These are phyloP conservation scores for Phialophora tarda DNA, from an alignment of 2,329 filamentous ascomycete genomes.

Conservation along the genomic window DNA sequence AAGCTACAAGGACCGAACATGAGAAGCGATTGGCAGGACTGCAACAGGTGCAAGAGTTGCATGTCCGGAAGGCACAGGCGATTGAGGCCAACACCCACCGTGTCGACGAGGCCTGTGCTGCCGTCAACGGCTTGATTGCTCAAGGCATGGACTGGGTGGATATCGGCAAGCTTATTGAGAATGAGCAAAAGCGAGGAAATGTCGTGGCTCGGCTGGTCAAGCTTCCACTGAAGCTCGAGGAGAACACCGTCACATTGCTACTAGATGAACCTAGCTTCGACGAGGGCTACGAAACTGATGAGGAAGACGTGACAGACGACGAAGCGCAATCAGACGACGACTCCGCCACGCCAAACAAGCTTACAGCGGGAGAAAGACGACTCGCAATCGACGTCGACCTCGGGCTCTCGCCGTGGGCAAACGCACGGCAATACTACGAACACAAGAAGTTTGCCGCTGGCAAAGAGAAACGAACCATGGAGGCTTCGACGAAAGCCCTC, in stretches of 20 bases:
- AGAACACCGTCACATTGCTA: constrained; percentile 82
- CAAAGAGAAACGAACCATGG: constrained; percentile 85
- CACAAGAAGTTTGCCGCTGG: constrained; percentile 81
- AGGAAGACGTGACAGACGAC: constrained; percentile 57
- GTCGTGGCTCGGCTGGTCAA: constrained; percentile 86
- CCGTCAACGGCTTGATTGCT: constrained; percentile 86
- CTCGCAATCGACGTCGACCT: constrained; percentile 86
- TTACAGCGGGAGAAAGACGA: constrained; percentile 44
- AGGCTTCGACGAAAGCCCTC: constrained; percentile 80
- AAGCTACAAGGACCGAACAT: constrained; percentile 83
- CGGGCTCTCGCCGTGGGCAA: constrained; percentile 79
- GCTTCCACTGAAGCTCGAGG: constrained; percentile 83
- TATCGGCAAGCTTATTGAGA: constrained; percentile 83
- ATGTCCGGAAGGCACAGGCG: constrained; percentile 84
- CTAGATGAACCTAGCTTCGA: constrained; percentile 73
- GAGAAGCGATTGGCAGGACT: constrained; percentile 82
- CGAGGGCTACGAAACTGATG: constrained; percentile 66
- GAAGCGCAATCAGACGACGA: constrained; percentile 52
- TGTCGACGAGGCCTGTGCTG: constrained; percentile 90
- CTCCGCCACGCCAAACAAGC: constrained; percentile 34
- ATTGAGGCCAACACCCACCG: constrained; percentile 90
- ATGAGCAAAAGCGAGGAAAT: constrained; percentile 80
- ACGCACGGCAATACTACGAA: constrained; percentile 89
- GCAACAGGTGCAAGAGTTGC: constrained; percentile 78
- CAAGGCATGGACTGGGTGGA: constrained; percentile 99